A percentile compares a stretch with the other conserved stretches of the same genome.
These are phyloP conservation scores for Zalerion maritima DNA, from an alignment of 495 filamentous ascomycete species.

Conservation along the genomic window DNA sequence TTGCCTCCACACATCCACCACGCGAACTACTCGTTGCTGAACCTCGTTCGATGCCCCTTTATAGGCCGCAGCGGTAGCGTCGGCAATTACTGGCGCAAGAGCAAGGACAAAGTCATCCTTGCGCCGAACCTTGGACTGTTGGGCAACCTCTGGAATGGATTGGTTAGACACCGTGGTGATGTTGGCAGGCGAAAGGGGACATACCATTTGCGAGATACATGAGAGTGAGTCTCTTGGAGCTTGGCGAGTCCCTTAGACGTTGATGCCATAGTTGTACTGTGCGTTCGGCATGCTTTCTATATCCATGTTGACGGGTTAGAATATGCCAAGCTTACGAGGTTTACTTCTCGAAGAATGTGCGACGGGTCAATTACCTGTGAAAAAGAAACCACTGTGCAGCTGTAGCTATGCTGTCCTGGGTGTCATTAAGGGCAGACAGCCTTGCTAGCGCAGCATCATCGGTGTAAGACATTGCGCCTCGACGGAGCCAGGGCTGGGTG, in stretches of 20 bases:
- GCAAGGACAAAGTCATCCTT: constrained; percentile 87
- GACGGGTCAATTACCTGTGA: constrained; percentile 53
- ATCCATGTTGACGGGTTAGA: not conserved
- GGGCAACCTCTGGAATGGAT: constrained; percentile 60
- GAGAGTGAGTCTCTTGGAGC: constrained; percentile 74
- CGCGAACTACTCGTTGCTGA: constrained; percentile 72
- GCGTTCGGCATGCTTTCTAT: constrained; percentile 74
- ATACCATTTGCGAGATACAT: constrained; percentile 92
- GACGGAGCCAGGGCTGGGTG: too few species aligned
- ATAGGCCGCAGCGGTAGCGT: constrained; percentile 72
- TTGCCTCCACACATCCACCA: constrained; percentile 87
- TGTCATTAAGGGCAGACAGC: constrained; percentile 88
- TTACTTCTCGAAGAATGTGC: constrained; percentile 3
- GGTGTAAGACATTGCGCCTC: constrained; percentile 71
- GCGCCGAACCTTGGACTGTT: constrained; percentile 80
- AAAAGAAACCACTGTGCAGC: constrained; percentile 99
- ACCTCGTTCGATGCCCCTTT: constrained; percentile 71
- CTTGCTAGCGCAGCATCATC: constrained; percentile 89
- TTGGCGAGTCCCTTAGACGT: constrained; percentile 67
- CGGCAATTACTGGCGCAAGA: constrained; percentile 79
- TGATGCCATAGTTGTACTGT: constrained; percentile 83
- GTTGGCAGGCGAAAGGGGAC: constrained; percentile 6
- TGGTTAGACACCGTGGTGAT: not conserved
- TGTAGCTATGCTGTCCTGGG: constrained; percentile 86
- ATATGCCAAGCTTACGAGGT: constrained; percentile 1